A percentile compares a stretch with the other conserved stretches of the same genome.
Evolutionary conservation across 129 eudicot genomes (phyloP).

Genomic region (Saposhnikovia divaricata): DNA sequence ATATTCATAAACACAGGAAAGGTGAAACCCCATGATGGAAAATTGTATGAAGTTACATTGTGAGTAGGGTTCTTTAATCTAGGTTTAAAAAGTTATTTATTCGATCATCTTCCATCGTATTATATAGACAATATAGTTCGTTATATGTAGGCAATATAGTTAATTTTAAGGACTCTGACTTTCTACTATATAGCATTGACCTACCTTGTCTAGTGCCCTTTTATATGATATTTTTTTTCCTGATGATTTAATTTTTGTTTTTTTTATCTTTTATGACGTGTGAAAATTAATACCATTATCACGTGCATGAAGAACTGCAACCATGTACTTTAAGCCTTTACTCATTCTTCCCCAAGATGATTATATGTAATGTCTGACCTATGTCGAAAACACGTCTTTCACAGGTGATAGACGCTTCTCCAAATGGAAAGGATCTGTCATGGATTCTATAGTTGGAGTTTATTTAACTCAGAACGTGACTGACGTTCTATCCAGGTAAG

Average conservation of each 20-base stretch:
- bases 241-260: background rate
- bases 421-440: constrained; percentile 40
- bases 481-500: constrained; percentile 32
- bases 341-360: background rate
- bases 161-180: background rate
- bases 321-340: background rate
- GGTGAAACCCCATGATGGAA: background rate
- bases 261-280: background rate
- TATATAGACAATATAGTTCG: too few species aligned
- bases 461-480: constrained; percentile 26
- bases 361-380: background rate
- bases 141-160: background rate
- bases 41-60: background rate
- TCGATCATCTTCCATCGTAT: background rate
- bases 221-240: too few species aligned
- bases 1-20: background rate
- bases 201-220: background rate
- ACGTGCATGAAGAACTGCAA: background rate
- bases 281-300: background rate
- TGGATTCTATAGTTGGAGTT: constrained; percentile 36
- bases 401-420: constrained; percentile 36
- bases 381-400: background rate
- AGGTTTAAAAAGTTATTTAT: background rate
- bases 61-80: background rate
- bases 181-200: background rate